phyloP scores from a whole-genome alignment of 2,329 filamentous ascomycete genomes.

The Thelonectria rubi region DNA sequence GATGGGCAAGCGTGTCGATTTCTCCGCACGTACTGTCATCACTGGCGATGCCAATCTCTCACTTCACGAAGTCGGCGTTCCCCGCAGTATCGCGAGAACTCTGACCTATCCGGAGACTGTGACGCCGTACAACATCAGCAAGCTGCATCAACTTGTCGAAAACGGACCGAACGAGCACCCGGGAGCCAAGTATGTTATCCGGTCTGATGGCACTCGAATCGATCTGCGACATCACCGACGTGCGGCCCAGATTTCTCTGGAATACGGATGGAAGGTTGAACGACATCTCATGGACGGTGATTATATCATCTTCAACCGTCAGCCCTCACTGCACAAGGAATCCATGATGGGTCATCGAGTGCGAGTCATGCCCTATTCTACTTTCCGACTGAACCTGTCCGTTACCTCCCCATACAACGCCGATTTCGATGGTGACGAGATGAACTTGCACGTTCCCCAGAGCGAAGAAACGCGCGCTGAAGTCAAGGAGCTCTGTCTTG shows the following conservation, averaged over 20 bases:
- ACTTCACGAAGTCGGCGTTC: slow-evolving; percentile 96
- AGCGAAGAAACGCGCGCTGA: slow-evolving; percentile 97
- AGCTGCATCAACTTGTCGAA: slow-evolving; percentile 86
- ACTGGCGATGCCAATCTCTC: slow-evolving; percentile 98
- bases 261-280: slow-evolving; percentile 99
- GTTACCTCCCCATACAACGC: slow-evolving; percentile 99
- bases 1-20: slow-evolving; percentile 99
- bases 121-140: slow-evolving; percentile 96
- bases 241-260: slow-evolving; percentile 83
- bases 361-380: slow-evolving; percentile 98
- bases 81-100: slow-evolving; percentile 89
- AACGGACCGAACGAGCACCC: slow-evolving; percentile 96
- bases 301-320: slow-evolving; percentile 99
- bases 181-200: slow-evolving; percentile 95
- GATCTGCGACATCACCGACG: slow-evolving; percentile 94
- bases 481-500: slow-evolving; percentile 92
- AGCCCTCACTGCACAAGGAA: slow-evolving; percentile 98
- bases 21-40: slow-evolving; percentile 99
- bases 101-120: slow-evolving; percentile 97
- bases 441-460: slow-evolving; percentile 99
- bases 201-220: slow-evolving; percentile 91
- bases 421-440: slow-evolving; percentile 99
- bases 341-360: slow-evolving; percentile 99
- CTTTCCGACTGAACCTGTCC: slow-evolving; percentile 95
- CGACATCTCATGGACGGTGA: slow-evolving; percentile 95